Evolutionary conservation across 2,329 filamentous ascomycete species (phyloP).

Genomic region (Fusarium staphyleae): DNA sequence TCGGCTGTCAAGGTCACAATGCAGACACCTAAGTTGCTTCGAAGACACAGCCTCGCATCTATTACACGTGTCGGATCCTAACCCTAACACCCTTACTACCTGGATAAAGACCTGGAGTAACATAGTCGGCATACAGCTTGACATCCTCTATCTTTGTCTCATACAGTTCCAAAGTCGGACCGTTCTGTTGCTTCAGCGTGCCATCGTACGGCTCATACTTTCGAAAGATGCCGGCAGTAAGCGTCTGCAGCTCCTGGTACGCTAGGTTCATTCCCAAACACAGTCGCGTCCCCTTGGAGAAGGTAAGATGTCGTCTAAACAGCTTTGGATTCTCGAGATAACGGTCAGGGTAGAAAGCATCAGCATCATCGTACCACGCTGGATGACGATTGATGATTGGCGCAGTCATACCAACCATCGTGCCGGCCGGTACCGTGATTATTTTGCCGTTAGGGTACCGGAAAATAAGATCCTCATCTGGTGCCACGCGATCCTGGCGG

Average conservation of each 20-base stretch:
- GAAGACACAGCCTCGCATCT: too few species aligned
- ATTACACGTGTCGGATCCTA: background rate
- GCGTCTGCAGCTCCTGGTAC: slow-evolving; percentile 25
- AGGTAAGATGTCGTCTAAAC: slow-evolving; percentile 6
- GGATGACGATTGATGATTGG: slow-evolving; percentile 36
- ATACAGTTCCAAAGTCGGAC: slow-evolving; percentile 22
- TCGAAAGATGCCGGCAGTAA: slow-evolving; percentile 23
- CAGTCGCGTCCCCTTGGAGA: slow-evolving; percentile 19
- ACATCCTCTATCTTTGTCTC: slow-evolving; percentile 20
- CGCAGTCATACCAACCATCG: slow-evolving; percentile 49
- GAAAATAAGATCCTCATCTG: slow-evolving; percentile 42
- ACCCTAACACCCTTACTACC: slow-evolving; percentile 3
- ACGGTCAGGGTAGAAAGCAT: slow-evolving; percentile 38
- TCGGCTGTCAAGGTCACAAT: too few species aligned
- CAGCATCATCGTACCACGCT: slow-evolving; percentile 32
- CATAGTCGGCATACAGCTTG: slow-evolving; percentile 13
- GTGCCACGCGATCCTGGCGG: slow-evolving; percentile 41
- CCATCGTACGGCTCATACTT: slow-evolving; percentile 22
- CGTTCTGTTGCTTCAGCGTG: background rate
- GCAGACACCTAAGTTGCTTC: too few species aligned
- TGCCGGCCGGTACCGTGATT: slow-evolving; percentile 42
- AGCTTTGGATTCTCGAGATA: slow-evolving; percentile 24
- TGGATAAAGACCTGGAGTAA: slow-evolving; percentile 11
- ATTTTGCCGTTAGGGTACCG: slow-evolving; percentile 23
- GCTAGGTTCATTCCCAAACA: slow-evolving; percentile 31